Percentiles rank a stretch among this genome's conserved stretches.
Evolutionary conservation across 495 filamentous ascomycete genomes (phyloP).

Genomic region (Penicillium argentinense): DNA sequence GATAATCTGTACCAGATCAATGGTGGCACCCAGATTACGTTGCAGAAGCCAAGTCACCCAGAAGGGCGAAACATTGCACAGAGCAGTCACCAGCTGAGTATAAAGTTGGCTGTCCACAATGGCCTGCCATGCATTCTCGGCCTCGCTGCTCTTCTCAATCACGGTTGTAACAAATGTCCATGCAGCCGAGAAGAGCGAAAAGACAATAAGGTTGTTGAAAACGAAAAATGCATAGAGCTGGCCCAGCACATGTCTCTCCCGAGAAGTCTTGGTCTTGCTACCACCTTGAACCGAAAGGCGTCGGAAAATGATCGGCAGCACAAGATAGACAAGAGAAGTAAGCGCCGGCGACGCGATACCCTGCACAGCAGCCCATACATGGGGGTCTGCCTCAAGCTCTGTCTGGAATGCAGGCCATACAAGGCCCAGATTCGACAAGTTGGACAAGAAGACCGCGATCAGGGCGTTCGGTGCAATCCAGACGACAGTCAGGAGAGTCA

Average conservation of each 20-base stretch:
- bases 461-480: slow-evolving; percentile 95
- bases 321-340: slow-evolving; percentile 83
- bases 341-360: slow-evolving; percentile 92
- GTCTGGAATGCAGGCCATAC: slow-evolving; percentile 77
- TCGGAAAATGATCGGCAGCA: slow-evolving; percentile 89
- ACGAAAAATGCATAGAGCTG: slow-evolving; percentile 97
- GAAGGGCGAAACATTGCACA: slow-evolving; percentile 82
- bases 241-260: slow-evolving; percentile 88
- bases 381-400: slow-evolving; percentile 58
- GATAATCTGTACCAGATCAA: slow-evolving; percentile 85
- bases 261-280: slow-evolving; percentile 85
- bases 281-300: slow-evolving; percentile 75
- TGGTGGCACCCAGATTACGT: slow-evolving; percentile 84
- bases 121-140: slow-evolving; percentile 63
- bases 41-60: slow-evolving; percentile 94
- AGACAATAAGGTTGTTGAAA: slow-evolving; percentile 94
- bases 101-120: slow-evolving; percentile 64
- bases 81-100: slow-evolving; percentile 57
- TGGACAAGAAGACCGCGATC: slow-evolving; percentile 90
- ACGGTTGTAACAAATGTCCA: slow-evolving; percentile 71
- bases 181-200: slow-evolving; percentile 80
- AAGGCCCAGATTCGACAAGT: slow-evolving; percentile 72
- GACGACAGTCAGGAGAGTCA: slow-evolving; percentile 74
- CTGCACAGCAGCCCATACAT: slow-evolving; percentile 82
- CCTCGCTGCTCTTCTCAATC: slow-evolving; percentile 52